Evolutionary conservation across 2,329 filamentous ascomycete genomes (phyloP).

Genomic region (Aspergillus cejpii): DNA sequence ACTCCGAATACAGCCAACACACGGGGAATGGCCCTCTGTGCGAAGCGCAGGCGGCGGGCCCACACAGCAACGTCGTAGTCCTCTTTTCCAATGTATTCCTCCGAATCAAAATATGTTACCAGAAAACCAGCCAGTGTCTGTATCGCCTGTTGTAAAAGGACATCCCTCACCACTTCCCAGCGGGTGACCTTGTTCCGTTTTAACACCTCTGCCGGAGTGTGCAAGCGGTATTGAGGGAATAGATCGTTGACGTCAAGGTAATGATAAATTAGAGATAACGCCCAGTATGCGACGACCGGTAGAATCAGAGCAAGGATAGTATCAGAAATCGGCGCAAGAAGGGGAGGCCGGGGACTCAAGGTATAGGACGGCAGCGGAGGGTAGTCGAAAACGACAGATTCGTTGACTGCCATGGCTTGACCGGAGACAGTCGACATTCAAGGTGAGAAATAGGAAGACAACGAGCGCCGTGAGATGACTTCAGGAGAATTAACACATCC

Average conservation of each 20-base stretch:
- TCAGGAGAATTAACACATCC: neutral
- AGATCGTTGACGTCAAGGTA: slow-evolving; percentile 75
- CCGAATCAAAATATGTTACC: slow-evolving; percentile 65
- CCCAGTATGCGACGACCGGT: slow-evolving; percentile 84
- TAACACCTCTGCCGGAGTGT: slow-evolving; percentile 85
- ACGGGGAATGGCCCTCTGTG: slow-evolving; percentile 69
- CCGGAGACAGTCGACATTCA: slow-evolving; percentile 7
- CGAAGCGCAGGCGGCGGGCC: slow-evolving; percentile 73
- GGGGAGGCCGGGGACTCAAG: slow-evolving; percentile 60
- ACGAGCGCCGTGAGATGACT: slow-evolving; percentile 2
- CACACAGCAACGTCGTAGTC: slow-evolving; percentile 84
- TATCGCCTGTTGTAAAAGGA: slow-evolving; percentile 83
- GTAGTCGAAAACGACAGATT: slow-evolving; percentile 48
- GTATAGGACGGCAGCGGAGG: slow-evolving; percentile 82
- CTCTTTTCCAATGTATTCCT: slow-evolving; percentile 68
- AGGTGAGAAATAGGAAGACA: slow-evolving; percentile 1
- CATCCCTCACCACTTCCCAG: slow-evolving; percentile 81
- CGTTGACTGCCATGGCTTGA: slow-evolving; percentile 30
- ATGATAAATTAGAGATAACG: slow-evolving; percentile 78
- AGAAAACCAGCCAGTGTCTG: slow-evolving; percentile 67
- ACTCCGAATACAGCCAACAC: slow-evolving; percentile 66
- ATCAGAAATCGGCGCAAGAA: slow-evolving; percentile 74
- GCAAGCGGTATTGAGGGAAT: slow-evolving; percentile 84
- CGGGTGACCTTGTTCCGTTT: slow-evolving; percentile 81
- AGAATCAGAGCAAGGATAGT: slow-evolving; percentile 67